These are phyloP conservation scores for Asterionellopsis glacialis DNA, from an alignment of 108 stramenopile species.

Conservation along the genomic window DNA sequence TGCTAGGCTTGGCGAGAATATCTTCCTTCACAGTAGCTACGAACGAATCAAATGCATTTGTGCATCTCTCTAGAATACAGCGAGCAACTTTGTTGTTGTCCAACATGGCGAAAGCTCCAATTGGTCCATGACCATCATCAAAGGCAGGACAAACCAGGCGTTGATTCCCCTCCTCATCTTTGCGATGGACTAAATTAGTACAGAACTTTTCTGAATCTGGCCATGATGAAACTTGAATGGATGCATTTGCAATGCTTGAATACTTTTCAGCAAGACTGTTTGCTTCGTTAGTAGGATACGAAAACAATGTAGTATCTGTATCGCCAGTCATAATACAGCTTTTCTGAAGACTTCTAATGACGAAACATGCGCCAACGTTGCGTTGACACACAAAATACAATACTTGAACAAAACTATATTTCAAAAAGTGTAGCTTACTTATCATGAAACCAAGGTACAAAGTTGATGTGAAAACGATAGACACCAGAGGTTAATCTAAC, in stretches of 20 bases:
- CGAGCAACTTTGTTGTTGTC: not conserved
- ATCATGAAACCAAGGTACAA: too few species aligned
- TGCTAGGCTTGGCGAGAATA: conserved; percentile 27
- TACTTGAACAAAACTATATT: too few species aligned
- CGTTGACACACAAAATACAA: too few species aligned
- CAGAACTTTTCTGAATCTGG: conserved; percentile 11
- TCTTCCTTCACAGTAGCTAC: too few species aligned
- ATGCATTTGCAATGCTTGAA: conserved; percentile 1
- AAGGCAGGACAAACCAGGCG: conserved; percentile 1
- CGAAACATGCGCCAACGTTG: too few species aligned
- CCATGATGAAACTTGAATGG: conserved; percentile 1
- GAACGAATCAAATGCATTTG: not conserved
- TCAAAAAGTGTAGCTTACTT: too few species aligned
- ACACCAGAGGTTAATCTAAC: too few species aligned
- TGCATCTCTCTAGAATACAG: conserved; percentile 2
- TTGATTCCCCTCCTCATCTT: not conserved
- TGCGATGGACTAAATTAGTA: not conserved
- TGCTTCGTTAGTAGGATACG: not conserved
- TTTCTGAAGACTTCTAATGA: too few species aligned
- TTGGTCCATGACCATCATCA: conserved; percentile 10
- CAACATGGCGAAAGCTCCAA: conserved; percentile 12
- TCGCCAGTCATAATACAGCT: too few species aligned
- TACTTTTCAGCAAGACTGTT: conserved; percentile 9
- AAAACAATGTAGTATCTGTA: too few species aligned
- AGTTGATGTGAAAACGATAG: too few species aligned